Conservation (phyloP, 2,329 filamentous ascomycete genomes). For the Coniella vitis region DNA sequence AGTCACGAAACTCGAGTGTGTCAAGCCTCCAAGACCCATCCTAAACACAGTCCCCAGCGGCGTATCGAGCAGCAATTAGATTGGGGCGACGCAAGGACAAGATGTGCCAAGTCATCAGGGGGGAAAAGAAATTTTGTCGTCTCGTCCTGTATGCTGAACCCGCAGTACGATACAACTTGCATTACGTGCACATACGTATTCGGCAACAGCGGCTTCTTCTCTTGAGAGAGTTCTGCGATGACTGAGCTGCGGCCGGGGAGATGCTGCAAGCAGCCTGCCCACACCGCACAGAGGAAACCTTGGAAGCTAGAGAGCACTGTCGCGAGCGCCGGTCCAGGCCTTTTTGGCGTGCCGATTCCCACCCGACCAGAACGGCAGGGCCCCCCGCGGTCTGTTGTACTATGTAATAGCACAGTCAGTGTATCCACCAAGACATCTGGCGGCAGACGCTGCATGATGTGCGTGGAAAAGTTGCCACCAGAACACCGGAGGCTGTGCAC, state of each 20-base stretch:
- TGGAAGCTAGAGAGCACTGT: constrained; percentile 1
- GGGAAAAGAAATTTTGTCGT: neutral
- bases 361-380: constrained; percentile 5
- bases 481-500: no score
- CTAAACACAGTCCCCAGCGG: neutral
- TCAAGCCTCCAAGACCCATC: neutral
- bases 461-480: no score
- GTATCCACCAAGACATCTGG: no score
- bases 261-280: constrained; percentile 2
- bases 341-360: constrained; percentile 13
- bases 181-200: neutral
- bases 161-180: neutral
- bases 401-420: no score
- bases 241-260: constrained; percentile 4
- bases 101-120: constrained; percentile 8
- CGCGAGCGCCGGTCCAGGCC: neutral
- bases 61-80: neutral
- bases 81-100: neutral
- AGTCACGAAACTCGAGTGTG: neutral
- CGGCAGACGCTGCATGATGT: neutral
- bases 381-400: constrained; percentile 8
- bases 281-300: neutral
- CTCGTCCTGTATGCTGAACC: neutral
- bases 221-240: neutral
- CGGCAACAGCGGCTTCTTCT: constrained; percentile 3